Evolutionary conservation across 1,139 yeast species (phyloP), one percentile per base, ranked within the genome.

Genomic region (Sporopachydermia cereana): DNA sequence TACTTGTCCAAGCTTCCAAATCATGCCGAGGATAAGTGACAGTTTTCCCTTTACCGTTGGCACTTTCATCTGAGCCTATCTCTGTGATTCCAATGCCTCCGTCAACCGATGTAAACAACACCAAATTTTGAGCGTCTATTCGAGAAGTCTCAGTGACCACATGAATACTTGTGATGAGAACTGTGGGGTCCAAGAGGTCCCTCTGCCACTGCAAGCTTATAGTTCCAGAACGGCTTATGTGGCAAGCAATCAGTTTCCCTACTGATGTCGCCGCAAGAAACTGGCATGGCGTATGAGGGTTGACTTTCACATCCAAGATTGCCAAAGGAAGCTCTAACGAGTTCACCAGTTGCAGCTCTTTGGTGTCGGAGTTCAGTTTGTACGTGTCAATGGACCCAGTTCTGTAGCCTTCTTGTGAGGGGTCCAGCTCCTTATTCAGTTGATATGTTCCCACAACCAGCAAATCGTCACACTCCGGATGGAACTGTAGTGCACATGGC

Each of bases 401-500:
- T 34, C 39, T 5, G 22, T 34, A 34, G 22, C 22, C 39, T n/a
- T 16, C 22, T n/a, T 34, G 20, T 16, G 22, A 7, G n/a, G 22
- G 9, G 5, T 16, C n/a, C 22, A 12, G 9, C 39, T 34, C 39
- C 22, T 34, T 34, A 34, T 34, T 34, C 22, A 34, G 17, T n/a
- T 34, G 39, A 21, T 34, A 34, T n/a, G 39, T 34, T n/a, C 39
- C 39, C 22, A 34, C 39, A 12, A 34, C 39, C 17, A 34, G 39
- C 22, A 34, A 34, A 34, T 34, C 39, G 5, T 12, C 9, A 7
- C 9, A 12, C 9, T 34, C 39, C 9, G 39, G 39, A 34, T 34
- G 39, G 22, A 34, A 34, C 39, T 34, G 39, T n/a, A 34, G 17
- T 7, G 39, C 39, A 21, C 39, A 34, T 16, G 39, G 39, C 17